phyloP scores from a whole-genome alignment of 345 rosid genomes.

The Toxicodendron radicans region DNA sequence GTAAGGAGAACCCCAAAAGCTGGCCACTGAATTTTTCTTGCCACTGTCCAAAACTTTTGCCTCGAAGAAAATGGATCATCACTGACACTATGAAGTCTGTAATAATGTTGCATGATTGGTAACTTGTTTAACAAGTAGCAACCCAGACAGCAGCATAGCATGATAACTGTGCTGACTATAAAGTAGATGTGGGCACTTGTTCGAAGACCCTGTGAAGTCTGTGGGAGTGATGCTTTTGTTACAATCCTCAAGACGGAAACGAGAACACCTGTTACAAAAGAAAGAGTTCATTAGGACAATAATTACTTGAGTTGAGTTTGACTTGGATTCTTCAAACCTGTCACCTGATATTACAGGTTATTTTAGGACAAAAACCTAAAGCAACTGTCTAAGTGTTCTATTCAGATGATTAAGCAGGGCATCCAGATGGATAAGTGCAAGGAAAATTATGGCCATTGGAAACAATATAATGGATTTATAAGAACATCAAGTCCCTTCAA shows the following conservation, averaged over 20 bases:
- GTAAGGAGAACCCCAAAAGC: conserved; percentile 59
- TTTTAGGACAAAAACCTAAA: background rate
- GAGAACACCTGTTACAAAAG: conserved; percentile 55
- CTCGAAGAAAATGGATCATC: conserved; percentile 32
- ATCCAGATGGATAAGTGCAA: background rate
- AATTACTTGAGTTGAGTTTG: conserved; percentile 1
- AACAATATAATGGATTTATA: no score
- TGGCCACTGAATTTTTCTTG: conserved; percentile 57
- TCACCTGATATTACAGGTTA: background rate
- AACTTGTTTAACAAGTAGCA: conserved; percentile 66
- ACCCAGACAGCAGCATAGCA: conserved; percentile 60
- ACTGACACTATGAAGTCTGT: conserved; percentile 16
- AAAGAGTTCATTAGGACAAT: background rate
- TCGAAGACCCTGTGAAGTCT: conserved; percentile 62
- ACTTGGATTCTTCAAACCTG: no score
- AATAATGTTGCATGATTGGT: conserved; percentile 69
- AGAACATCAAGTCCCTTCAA: no score
- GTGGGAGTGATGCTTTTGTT: conserved; percentile 85
- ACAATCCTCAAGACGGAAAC: conserved; percentile 71
- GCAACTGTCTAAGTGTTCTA: background rate
- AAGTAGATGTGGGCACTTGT: conserved; percentile 80
- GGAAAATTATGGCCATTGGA: no score
- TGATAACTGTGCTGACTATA: conserved; percentile 58
- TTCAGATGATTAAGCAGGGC: no score
- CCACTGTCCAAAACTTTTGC: conserved; percentile 45